Evolutionary conservation across 352 stramenopile species (phyloP), one percentile per base, ranked within the genome.

Genomic region (Phytopythium vexans): DNA sequence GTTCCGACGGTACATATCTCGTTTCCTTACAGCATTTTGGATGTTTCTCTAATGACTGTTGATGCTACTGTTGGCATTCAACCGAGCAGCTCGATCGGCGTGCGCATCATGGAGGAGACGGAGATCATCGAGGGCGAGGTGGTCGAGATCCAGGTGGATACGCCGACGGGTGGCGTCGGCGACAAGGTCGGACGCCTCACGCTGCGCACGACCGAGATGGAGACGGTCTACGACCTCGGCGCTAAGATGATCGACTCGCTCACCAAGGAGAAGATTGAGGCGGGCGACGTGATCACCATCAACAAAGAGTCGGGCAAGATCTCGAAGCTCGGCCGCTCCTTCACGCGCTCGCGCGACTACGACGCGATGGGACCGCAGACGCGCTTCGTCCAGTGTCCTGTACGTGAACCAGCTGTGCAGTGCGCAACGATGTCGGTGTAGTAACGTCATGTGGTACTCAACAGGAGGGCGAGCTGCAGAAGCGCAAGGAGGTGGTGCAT

Each of bases 61-160:
- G 12, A 15, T 35, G 27, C 0, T 9, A 5, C 49, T 46, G 16
- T 9, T 39, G 32, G 10, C n/a, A 8, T 16, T 38, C 7, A 8
- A 7, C 33, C 8, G 16, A 36, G 8, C 40, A 78, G 68, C 36
- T 97, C 89, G 7, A 99, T 99, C 74, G 96, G 96, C 39, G 93
- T 99, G 35, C 81, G 94, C 39, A 99, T 99, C 71, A 97, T 99
- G 80, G 97, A 99, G 81, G 97, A 99, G 72, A 99, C 96, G 31
- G 97, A 99, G 72, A 98, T 99, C 54, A 99, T 99, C 68, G 97
- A 99, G 74, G 97, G 97, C 54, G 97, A 99, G 82, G 97, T 99
- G 12, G 97, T 99, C 15, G 97, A 99, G 68, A 98, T 99, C 60
- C 95, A 99, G 76, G 94, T 99, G 56, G 96, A 99, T 54, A 89